These are phyloP conservation scores for Clonostachys sp. DNA, from an alignment of 2,329 filamentous ascomycete genomes.

Conservation along the genomic window DNA sequence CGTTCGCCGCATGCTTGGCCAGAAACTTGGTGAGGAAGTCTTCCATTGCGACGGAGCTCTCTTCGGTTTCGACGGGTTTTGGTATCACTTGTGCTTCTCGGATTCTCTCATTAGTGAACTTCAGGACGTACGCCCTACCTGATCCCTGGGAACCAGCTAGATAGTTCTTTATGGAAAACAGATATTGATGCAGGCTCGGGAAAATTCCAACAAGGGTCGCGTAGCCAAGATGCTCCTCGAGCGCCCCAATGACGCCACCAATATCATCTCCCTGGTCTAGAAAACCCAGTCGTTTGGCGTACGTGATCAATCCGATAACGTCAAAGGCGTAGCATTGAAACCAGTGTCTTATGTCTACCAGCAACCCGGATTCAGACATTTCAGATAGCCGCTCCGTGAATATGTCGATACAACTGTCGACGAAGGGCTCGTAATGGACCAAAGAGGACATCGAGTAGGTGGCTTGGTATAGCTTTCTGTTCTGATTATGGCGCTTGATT, in stretches of 20 bases:
- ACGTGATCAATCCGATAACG: constrained; percentile 45
- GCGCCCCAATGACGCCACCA: constrained; percentile 26
- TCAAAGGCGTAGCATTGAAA: constrained; percentile 44
- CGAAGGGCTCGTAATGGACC: constrained; percentile 41
- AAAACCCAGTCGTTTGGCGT: constrained; percentile 32
- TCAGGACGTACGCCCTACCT: constrained; percentile 17
- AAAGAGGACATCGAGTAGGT: constrained; percentile 43
- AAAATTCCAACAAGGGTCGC: constrained; percentile 14
- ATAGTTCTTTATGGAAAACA: constrained; percentile 10
- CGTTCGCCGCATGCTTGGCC: constrained; percentile 28
- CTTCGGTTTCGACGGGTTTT: not conserved
- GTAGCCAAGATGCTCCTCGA: constrained; percentile 14
- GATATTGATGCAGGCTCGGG: constrained; percentile 6
- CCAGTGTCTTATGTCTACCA: constrained; percentile 33
- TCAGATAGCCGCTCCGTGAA: constrained; percentile 23
- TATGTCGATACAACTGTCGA: constrained; percentile 38
- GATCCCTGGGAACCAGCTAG: constrained; percentile 9
- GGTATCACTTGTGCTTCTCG: constrained; percentile 4
- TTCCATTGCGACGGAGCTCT: not conserved
- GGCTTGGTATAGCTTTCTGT: constrained; percentile 32
- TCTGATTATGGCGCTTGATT: constrained; percentile 22
- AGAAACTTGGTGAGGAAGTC: constrained; percentile 14
- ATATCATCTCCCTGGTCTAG: constrained; percentile 40
- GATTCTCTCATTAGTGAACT: constrained; percentile 8
- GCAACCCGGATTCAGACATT: constrained; percentile 25